Conservation (phyloP, 2,329 filamentous ascomycete species). For the Trichoderma asperellum region DNA sequence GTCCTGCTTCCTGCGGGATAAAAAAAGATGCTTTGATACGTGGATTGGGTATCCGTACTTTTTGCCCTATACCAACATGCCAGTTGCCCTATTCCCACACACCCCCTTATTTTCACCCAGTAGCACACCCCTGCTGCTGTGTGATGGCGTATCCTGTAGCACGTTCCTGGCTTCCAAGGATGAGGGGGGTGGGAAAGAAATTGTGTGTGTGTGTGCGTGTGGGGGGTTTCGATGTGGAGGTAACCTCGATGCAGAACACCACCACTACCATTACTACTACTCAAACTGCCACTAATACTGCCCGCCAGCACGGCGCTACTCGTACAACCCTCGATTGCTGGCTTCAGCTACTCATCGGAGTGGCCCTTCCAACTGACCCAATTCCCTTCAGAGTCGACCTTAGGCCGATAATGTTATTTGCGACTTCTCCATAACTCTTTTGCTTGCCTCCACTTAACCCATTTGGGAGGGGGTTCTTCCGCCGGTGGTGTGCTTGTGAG, state of each 20-base stretch:
- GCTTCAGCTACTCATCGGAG: conserved; percentile 8
- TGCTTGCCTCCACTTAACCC: conserved; percentile 20
- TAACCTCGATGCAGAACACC: conserved; percentile 25
- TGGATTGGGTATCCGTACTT: conserved; percentile 49
- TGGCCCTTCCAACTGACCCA: conserved; percentile 28
- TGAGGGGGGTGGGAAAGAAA: conserved; percentile 30
- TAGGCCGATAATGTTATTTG: conserved; percentile 24
- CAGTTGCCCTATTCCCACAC: conserved; percentile 35
- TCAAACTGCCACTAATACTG: neutral
- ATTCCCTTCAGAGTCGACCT: conserved; percentile 36
- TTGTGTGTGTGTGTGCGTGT: conserved; percentile 23
- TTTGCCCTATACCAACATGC: conserved; percentile 41
- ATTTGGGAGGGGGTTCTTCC: conserved; percentile 15
- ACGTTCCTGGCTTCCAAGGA: conserved; percentile 36
- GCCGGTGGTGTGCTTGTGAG: conserved; percentile 27
- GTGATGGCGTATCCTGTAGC: conserved; percentile 31
- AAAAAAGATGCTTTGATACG: conserved; percentile 42
- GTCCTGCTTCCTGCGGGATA: conserved; percentile 43
- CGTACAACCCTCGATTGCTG: neutral
- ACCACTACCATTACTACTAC: neutral
- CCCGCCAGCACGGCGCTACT: conserved; percentile 15
- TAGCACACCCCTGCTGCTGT: conserved; percentile 35
- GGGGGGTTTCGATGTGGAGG: conserved; percentile 25
- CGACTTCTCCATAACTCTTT: conserved; percentile 14
- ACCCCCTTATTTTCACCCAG: conserved; percentile 31